Percentiles rank a stretch among this genome's conserved stretches.
phyloP scores from a whole-genome alignment of 495 filamentous ascomycete species.

The Penicillium alfredii region DNA sequence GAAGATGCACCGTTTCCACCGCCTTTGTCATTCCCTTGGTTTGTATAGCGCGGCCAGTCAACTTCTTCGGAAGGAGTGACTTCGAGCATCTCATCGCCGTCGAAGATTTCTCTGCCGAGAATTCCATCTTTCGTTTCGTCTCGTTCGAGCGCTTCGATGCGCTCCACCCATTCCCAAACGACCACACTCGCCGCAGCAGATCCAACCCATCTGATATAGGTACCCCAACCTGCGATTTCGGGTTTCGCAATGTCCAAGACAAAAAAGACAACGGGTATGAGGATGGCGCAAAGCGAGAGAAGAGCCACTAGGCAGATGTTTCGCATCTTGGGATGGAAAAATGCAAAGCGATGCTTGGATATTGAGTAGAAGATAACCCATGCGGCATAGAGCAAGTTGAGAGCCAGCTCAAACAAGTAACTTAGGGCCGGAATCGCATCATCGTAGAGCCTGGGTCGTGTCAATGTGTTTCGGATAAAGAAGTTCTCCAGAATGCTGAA shows the following conservation, averaged over 20 bases:
- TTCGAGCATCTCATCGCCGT: constrained; percentile 94
- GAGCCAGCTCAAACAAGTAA: constrained; percentile 86
- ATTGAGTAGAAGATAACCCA: constrained; percentile 95
- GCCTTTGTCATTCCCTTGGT: constrained; percentile 32
- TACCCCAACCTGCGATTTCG: constrained; percentile 88
- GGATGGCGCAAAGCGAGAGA: constrained; percentile 68
- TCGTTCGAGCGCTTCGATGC: constrained; percentile 93
- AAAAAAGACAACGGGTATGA: constrained; percentile 94
- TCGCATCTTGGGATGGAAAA: constrained; percentile 87
- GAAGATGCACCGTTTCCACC: constrained; percentile 36
- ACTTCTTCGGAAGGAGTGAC: constrained; percentile 57
- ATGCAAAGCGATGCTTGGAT: constrained; percentile 88
- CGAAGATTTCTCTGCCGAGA: constrained; percentile 87
- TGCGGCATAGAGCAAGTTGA: constrained; percentile 85
- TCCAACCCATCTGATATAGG: constrained; percentile 96
- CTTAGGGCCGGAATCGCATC: constrained; percentile 89
- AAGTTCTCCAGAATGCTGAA: constrained; percentile 90
- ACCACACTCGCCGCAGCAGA: constrained; percentile 93
- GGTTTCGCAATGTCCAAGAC: constrained; percentile 86
- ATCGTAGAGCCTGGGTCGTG: constrained; percentile 64
- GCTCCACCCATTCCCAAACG: constrained; percentile 99
- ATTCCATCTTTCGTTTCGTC: constrained; percentile 97
- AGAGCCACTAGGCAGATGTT: constrained; percentile 84
- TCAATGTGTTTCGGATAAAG: constrained; percentile 50
- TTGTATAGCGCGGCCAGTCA: constrained; percentile 43